A percentile compares a stretch with the other conserved stretches of the same genome.
phyloP scores from a whole-genome alignment of 2,329 filamentous ascomycete genomes.

The Fusarium tupiense region DNA sequence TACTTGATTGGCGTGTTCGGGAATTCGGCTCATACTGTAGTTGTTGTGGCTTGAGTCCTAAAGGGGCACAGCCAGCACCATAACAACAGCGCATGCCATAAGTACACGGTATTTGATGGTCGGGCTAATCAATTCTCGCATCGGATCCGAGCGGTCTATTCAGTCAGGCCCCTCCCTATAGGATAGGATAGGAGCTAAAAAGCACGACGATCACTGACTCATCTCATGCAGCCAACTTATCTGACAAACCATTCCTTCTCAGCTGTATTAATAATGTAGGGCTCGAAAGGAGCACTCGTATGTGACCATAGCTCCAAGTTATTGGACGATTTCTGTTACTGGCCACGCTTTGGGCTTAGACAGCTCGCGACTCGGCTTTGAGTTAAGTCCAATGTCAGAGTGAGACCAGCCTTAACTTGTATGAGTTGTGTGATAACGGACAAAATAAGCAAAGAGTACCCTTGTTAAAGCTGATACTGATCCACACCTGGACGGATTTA shows the following conservation, averaged over 20 bases:
- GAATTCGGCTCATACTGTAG: not conserved
- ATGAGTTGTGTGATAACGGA: not conserved
- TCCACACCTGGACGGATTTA: not conserved
- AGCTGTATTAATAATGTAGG: not conserved
- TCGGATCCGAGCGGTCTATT: slow-evolving; percentile 22
- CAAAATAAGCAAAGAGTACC: not conserved
- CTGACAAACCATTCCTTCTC: not conserved
- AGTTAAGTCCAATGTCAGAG: slow-evolving; percentile 35
- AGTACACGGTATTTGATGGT: not conserved
- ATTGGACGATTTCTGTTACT: slow-evolving; percentile 5
- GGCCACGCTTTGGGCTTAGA: slow-evolving; percentile 7
- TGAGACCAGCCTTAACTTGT: slow-evolving; percentile 5
- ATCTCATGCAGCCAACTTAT: slow-evolving; percentile 7
- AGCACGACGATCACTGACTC: not conserved
- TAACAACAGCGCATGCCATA: not conserved
- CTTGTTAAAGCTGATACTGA: slow-evolving; percentile 1
- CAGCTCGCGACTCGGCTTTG: slow-evolving; percentile 40
- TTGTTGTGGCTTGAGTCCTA: not conserved
- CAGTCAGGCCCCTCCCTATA: not conserved
- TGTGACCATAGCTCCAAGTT: not conserved
- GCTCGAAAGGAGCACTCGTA: not conserved
- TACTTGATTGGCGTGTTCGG: not conserved
- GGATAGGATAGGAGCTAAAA: not conserved
- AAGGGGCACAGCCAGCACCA: not conserved
- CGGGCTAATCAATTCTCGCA: slow-evolving; percentile 1